phyloP scores from a whole-genome alignment of 352 stramenopile species.

The Globisporangium sylvaticum region DNA sequence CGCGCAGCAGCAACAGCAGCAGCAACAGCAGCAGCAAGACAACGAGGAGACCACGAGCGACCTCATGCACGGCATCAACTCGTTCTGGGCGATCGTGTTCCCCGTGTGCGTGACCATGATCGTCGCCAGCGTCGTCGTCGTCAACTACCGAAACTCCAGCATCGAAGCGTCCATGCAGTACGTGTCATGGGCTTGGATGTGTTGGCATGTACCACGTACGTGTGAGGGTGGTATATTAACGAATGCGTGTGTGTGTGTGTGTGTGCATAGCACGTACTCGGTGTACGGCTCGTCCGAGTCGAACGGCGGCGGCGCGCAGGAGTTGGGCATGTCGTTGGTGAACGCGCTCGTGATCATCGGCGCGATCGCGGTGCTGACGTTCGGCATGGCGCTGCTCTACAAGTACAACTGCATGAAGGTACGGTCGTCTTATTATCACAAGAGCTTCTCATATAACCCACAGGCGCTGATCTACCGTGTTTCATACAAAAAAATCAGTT shows the following conservation, averaged over 20 bases:
- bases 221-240: not conserved
- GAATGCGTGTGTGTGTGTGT: constrained; percentile 9
- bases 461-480: not conserved
- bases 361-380: constrained; percentile 81
- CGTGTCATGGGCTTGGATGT: constrained; percentile 10
- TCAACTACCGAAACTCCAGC: constrained; percentile 78
- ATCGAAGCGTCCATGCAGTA: constrained; percentile 80
- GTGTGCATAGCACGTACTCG: constrained; percentile 51
- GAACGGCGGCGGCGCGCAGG: constrained; percentile 22
- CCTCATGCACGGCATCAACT: constrained; percentile 86
- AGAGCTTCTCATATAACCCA: not conserved
- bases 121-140: constrained; percentile 71
- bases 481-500: constrained; percentile 28
- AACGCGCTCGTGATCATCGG: constrained; percentile 89
- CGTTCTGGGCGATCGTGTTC: constrained; percentile 83
- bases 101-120: constrained; percentile 83
- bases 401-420: constrained; percentile 88
- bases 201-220: not conserved
- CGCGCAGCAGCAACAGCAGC: constrained; percentile 12
- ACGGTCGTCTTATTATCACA: not conserved
- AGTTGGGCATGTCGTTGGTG: constrained; percentile 70
- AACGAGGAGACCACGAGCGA: constrained; percentile 47
- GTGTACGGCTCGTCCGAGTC: constrained; percentile 70
- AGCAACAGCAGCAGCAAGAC: constrained; percentile 17
- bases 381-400: constrained; percentile 88